Evolutionary conservation across 805 yeast species (phyloP), one percentile per base, ranked within the genome.

Genomic region (Candida ipomoeae): DNA sequence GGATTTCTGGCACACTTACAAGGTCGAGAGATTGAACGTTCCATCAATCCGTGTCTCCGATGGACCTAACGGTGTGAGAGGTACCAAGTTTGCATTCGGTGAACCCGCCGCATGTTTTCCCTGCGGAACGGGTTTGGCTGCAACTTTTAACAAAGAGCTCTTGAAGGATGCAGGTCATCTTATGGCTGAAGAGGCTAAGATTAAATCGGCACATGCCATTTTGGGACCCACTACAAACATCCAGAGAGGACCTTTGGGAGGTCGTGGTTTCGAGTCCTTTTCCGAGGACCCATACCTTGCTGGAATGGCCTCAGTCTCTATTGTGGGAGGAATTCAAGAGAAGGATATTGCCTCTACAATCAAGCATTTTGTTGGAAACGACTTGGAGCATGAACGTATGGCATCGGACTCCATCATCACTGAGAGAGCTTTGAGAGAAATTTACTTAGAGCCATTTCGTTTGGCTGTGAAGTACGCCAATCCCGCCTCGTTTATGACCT

Each of bases 1-100:
- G 40, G 82, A 79, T 58, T 69, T 70, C 61, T 79, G 83, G 82
- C 82, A 78, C 63, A 79, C 83, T 2, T 57, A 49, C 47, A 58
- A 72, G 0, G 66, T 79, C 20, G 62, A 59, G 23, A 51, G 76
- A 38, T 59, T 77, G 31, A 70, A 68, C 18, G 60, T 81, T 38
- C 83, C 82, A 2, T 63, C 75, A 0, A 52, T 81, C 5, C 69
- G 84, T 59, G 59, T 77, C 32, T 57, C 65, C 33, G 70, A 67
- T 45, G 71, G 70, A 3, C 71, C 70, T 7, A 67, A 67, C 47
- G 70, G 71, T 11, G 61, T 65, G 10, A 56, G 70, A 50, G 71
- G 71, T 23, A 64, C 67, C 15, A 62, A 60, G 48, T 61, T 62
- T 21, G 60, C 65, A 54, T 58, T 62, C 41, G 62, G 65, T 15